phyloP scores from a whole-genome alignment of 805 yeast genomes.

The Candida jianshihensis region DNA sequence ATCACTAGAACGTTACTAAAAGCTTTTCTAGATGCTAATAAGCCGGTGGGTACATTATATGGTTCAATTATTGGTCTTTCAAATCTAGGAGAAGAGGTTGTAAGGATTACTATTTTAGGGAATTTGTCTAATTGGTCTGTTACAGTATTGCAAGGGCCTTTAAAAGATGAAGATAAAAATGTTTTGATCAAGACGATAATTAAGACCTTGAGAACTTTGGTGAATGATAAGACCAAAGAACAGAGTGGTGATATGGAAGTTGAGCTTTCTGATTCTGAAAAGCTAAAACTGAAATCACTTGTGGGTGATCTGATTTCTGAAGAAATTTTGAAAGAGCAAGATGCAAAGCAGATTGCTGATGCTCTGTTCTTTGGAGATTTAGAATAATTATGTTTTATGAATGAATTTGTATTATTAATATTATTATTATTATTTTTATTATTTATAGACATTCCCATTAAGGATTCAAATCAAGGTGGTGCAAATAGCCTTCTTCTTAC shows the following conservation, averaged over 20 bases:
- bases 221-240: slow-evolving; percentile 22
- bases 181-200: slow-evolving; percentile 44
- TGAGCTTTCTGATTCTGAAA: slow-evolving; percentile 29
- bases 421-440: no score
- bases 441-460: not conserved
- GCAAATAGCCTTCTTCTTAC: slow-evolving; percentile 32
- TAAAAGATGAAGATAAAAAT: slow-evolving; percentile 36
- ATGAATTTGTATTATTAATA: slow-evolving; percentile 1
- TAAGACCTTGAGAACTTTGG: slow-evolving; percentile 47
- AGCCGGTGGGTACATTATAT: slow-evolving; percentile 83
- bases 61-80: slow-evolving; percentile 85
- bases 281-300: slow-evolving; percentile 42
- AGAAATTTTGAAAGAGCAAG: slow-evolving; percentile 38
- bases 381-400: slow-evolving; percentile 1
- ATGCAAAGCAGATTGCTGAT: slow-evolving; percentile 43
- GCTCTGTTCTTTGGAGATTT: slow-evolving; percentile 73
- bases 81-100: slow-evolving; percentile 81
- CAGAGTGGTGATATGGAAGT: slow-evolving; percentile 30
- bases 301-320: slow-evolving; percentile 56
- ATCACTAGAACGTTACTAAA: slow-evolving; percentile 88
- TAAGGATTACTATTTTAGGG: slow-evolving; percentile 76
- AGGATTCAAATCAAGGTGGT: slow-evolving; percentile 20
- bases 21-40: slow-evolving; percentile 79
- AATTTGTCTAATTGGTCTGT: slow-evolving; percentile 77
- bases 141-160: slow-evolving; percentile 39